Evolutionary conservation across 768 basidiomycete genomes (phyloP).

Genomic region (Nevesoporus exiguus): DNA sequence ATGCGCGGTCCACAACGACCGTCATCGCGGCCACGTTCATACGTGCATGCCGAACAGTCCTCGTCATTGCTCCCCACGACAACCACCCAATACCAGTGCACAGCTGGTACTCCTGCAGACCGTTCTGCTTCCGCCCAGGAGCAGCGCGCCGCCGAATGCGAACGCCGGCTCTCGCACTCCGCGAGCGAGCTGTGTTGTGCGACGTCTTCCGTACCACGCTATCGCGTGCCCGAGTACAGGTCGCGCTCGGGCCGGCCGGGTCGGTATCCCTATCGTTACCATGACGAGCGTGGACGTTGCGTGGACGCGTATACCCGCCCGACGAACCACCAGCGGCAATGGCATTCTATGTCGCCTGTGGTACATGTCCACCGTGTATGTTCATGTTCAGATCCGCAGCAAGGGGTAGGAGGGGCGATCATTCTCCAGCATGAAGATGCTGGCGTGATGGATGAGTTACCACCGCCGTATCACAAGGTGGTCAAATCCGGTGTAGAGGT

Average conservation of each 20-base stretch:
- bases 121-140: constrained; percentile 4
- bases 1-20: background rate
- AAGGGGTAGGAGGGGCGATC: background rate
- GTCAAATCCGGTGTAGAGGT: background rate
- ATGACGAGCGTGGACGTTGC: background rate
- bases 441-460: constrained; percentile 18
- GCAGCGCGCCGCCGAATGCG: constrained; percentile 11
- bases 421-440: constrained; percentile 21
- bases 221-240: background rate
- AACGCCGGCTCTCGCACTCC: constrained; percentile 18
- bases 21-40: background rate
- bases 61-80: background rate
- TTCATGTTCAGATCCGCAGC: background rate
- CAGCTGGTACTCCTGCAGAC: background rate
- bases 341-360: constrained; percentile 19
- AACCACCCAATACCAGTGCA: background rate
- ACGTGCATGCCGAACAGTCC: background rate
- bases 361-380: background rate
- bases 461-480: constrained; percentile 27
- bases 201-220: background rate
- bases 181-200: constrained; percentile 23
- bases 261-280: background rate
- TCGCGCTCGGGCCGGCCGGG: background rate
- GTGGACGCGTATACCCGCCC: background rate
- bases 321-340: constrained; percentile 19